phyloP scores from a whole-genome alignment of 1,284 basidiomycete genomes.

The Trichosporon sp. region DNA sequence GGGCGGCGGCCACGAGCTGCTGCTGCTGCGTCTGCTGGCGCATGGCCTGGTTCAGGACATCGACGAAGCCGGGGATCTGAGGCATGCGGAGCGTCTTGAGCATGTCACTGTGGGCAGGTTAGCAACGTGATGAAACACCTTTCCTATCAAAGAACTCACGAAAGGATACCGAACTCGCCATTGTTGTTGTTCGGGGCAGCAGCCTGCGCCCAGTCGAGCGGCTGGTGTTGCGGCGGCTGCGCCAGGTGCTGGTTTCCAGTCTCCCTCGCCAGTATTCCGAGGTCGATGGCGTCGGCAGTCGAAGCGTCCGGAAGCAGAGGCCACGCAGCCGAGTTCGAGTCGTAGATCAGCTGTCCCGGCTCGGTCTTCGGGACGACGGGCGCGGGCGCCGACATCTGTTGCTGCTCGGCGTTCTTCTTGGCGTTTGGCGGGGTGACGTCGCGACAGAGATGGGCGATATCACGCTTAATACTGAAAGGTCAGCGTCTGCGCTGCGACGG shows the following conservation, averaged over 20 bases:
- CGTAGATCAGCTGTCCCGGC: constrained; percentile 8
- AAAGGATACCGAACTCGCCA: constrained; percentile 22
- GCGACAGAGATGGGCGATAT: constrained; percentile 84
- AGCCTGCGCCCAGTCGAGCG: constrained; percentile 5
- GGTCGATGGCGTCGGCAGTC: constrained; percentile 9
- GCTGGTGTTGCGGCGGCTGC: constrained; percentile 5
- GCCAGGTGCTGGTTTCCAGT: not conserved
- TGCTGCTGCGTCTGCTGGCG: constrained; percentile 8
- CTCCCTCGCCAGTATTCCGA: constrained; percentile 5
- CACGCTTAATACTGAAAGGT: constrained; percentile 70
- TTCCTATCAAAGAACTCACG: constrained; percentile 5
- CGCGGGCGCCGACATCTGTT: constrained; percentile 4
- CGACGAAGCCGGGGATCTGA: constrained; percentile 43
- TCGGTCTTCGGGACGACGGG: not conserved
- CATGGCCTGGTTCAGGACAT: constrained; percentile 34
- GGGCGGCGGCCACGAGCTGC: not conserved
- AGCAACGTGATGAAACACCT: not conserved
- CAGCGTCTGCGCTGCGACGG: constrained; percentile 3
- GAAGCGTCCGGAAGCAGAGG: constrained; percentile 37
- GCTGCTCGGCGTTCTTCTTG: constrained; percentile 23
- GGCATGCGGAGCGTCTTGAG: constrained; percentile 46
- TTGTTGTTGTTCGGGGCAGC: constrained; percentile 7
- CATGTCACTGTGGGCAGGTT: constrained; percentile 34
- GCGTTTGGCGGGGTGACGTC: constrained; percentile 64
- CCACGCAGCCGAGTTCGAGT: constrained; percentile 28